Evolutionary conservation across 805 yeast genomes (phyloP).

Genomic region (Ogataea trehalophila): DNA sequence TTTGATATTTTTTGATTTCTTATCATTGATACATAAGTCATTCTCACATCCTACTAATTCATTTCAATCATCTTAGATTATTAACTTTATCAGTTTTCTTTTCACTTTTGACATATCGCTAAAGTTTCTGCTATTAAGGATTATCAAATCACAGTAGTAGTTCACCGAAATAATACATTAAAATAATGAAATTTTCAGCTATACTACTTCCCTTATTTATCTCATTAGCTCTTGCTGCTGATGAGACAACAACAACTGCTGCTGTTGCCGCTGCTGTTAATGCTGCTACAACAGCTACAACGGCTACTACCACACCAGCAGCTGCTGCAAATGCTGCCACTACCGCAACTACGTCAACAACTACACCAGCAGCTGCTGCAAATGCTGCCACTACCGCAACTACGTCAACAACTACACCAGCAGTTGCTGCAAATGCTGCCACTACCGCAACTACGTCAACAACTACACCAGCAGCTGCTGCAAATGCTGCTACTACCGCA

Average conservation of each 20-base stretch:
- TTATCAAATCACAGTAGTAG: neutral
- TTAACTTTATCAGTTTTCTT: too few species aligned
- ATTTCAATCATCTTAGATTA: too few species aligned
- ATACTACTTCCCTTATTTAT: slow-evolving; percentile 6
- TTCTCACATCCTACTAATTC: too few species aligned
- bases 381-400: slow-evolving; percentile 30
- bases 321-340: slow-evolving; percentile 20
- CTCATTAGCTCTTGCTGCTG: slow-evolving; percentile 9
- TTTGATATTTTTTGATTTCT: too few species aligned
- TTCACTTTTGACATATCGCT: neutral
- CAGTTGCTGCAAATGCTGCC: slow-evolving; percentile 44
- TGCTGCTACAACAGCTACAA: slow-evolving; percentile 6
- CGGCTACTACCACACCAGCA: slow-evolving; percentile 7
- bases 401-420: slow-evolving; percentile 24
- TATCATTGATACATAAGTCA: too few species aligned
- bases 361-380: slow-evolving; percentile 15
- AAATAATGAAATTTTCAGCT: slow-evolving; percentile 7
- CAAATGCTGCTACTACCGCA: slow-evolving; percentile 3
- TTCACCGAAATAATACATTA: neutral
- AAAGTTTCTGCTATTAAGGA: neutral
- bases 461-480: slow-evolving; percentile 4
- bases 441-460: slow-evolving; percentile 9
- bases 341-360: slow-evolving; percentile 6
- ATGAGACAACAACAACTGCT: slow-evolving; percentile 10
- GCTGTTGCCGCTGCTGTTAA: slow-evolving; percentile 8